Conservation (phyloP, 2,329 filamentous ascomycete genomes). For the Onygenales sp. region DNA sequence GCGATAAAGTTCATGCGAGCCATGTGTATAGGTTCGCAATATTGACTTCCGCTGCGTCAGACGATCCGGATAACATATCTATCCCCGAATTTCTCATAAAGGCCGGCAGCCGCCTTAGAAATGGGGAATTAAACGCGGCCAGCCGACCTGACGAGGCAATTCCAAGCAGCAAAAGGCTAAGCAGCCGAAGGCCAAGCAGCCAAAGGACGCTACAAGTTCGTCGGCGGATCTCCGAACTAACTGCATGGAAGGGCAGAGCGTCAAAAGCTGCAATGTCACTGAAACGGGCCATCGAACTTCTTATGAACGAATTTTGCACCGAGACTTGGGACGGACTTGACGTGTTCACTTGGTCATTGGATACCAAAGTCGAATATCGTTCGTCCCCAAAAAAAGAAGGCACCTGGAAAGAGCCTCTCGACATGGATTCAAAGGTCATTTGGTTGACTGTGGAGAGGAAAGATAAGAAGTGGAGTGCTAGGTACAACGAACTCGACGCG, state of each 20-base stretch:
- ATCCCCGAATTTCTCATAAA: neutral
- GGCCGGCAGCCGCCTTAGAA: neutral
- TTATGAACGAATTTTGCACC: conserved; percentile 13
- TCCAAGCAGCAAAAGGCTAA: too few species aligned
- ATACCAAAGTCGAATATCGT: neutral
- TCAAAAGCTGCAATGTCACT: conserved; percentile 9
- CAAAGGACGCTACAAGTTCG: neutral
- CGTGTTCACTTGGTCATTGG: neutral
- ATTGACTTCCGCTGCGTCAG: neutral
- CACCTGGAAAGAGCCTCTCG: neutral
- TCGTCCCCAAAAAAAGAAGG: neutral
- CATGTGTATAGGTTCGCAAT: neutral
- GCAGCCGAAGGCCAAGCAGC: neutral
- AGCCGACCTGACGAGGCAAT: neutral
- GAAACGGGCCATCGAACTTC: conserved; percentile 13
- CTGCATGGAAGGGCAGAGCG: conserved; percentile 15
- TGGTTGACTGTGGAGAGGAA: neutral
- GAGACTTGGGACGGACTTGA: neutral
- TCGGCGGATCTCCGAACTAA: neutral
- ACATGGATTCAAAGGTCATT: neutral
- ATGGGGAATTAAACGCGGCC: neutral
- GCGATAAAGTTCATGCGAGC: neutral
- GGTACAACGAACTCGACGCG: conserved; percentile 16
- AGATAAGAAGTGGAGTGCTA: conserved; percentile 14
- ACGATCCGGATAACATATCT: neutral